These are phyloP conservation scores for Nitzschia palea DNA, from an alignment of 108 stramenopile species.

Conservation along the genomic window DNA sequence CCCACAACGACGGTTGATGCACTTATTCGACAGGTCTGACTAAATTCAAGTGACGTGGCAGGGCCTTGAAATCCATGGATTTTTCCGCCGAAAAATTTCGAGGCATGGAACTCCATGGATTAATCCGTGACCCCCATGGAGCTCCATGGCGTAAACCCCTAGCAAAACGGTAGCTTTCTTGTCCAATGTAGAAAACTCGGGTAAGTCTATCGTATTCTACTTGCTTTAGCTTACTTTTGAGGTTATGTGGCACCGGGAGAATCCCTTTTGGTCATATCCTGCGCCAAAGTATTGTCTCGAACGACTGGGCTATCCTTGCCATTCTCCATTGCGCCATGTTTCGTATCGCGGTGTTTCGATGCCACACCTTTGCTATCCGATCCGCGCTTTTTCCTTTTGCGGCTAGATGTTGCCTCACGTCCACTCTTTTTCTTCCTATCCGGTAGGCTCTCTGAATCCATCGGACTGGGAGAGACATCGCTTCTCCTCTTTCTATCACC, in stretches of 20 bases:
- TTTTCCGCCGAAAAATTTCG: too few relatives aligned
- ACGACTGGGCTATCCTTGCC: not conserved
- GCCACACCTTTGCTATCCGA: not conserved
- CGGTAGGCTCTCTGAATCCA: not conserved
- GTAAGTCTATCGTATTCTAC: not conserved
- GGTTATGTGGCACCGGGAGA: not conserved
- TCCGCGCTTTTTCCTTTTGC: conserved; percentile 19
- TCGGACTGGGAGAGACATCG: conserved; percentile 20
- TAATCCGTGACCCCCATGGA: too few relatives aligned
- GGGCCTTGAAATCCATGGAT: too few relatives aligned
- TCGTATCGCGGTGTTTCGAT: not conserved
- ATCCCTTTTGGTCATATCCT: not conserved
- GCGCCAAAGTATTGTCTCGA: not conserved
- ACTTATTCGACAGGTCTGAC: too few relatives aligned
- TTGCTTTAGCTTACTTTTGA: not conserved
- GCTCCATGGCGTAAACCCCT: not conserved
- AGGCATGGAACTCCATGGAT: too few relatives aligned
- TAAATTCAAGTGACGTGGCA: too few relatives aligned
- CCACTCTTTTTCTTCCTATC: conserved; percentile 29
- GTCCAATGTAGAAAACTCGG: too few relatives aligned
- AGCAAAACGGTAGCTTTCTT: not conserved
- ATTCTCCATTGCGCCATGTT: not conserved
- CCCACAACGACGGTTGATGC: too few relatives aligned
- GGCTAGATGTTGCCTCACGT: conserved; percentile 14
- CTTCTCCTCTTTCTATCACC: conserved; percentile 20